Percentiles rank a stretch among this genome's conserved stretches.
These are phyloP conservation scores for Strigomonas culicis DNA, from an alignment of 208 protist genomes.

Conservation along the genomic window DNA sequence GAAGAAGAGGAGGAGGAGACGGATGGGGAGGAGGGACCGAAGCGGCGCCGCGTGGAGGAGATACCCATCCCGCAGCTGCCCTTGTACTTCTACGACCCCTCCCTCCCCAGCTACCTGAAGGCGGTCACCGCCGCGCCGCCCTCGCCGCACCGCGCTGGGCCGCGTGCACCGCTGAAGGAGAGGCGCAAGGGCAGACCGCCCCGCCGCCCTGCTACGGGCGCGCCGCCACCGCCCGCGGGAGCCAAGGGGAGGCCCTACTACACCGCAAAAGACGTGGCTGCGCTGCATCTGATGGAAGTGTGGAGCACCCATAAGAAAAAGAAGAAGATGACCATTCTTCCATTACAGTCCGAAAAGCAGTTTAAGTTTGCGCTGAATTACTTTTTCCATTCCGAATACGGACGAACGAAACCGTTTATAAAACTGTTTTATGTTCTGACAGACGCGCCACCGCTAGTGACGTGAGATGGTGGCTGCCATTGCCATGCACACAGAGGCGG, in stretches of 20 bases:
- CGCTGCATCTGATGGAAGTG: no score
- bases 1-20: not conserved
- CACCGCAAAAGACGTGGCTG: no score
- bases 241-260: no score
- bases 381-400: not conserved
- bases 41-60: not conserved
- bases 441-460: no score
- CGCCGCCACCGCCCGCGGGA: no score
- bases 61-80: not conserved
- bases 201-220: no score
- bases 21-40: not conserved
- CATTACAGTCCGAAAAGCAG: conserved; percentile 4
- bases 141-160: no score
- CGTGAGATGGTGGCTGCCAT: no score
- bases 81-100: not conserved
- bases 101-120: not conserved
- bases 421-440: conserved; percentile 9
- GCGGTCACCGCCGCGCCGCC: not conserved
- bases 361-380: not conserved
- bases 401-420: not conserved
- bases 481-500: not conserved
- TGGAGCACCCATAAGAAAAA: conserved; percentile 1
- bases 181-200: no score
- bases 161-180: no score
- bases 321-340: not conserved